A percentile compares a stretch with the other conserved stretches of the same genome.
Conservation (phyloP, 257 asterid species). For the Solanum sitiens region DNA sequence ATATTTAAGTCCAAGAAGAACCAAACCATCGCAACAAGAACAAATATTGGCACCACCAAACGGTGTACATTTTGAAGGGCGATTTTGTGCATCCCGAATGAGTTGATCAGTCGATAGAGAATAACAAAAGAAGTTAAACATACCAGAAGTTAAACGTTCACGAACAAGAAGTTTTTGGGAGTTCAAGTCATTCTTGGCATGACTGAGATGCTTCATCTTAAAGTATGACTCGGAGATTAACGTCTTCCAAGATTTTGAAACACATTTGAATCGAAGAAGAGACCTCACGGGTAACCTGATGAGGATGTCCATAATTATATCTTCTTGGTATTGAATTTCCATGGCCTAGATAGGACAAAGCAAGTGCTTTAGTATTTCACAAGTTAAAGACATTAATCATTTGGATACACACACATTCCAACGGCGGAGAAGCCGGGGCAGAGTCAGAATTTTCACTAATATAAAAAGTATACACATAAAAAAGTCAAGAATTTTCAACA, state of each 20-base stretch:
- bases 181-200: background rate
- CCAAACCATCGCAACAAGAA: background rate
- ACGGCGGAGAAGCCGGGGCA: background rate
- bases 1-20: background rate
- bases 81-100: background rate
- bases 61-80: background rate
- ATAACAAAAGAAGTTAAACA: background rate
- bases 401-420: background rate
- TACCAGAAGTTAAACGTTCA: background rate
- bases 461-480: no score
- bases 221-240: background rate
- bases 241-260: background rate
- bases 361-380: background rate
- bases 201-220: background rate
- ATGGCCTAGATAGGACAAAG: background rate
- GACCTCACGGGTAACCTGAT: background rate
- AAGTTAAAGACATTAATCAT: background rate
- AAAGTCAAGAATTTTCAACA: no score
- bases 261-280: background rate
- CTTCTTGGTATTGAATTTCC: background rate
- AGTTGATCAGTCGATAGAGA: background rate
- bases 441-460: background rate
- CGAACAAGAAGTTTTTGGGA: background rate
- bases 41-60: background rate
- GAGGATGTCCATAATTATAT: background rate